Evolutionary conservation across 2,329 filamentous ascomycete genomes (phyloP).

Genomic region (Cadophora gregata): DNA sequence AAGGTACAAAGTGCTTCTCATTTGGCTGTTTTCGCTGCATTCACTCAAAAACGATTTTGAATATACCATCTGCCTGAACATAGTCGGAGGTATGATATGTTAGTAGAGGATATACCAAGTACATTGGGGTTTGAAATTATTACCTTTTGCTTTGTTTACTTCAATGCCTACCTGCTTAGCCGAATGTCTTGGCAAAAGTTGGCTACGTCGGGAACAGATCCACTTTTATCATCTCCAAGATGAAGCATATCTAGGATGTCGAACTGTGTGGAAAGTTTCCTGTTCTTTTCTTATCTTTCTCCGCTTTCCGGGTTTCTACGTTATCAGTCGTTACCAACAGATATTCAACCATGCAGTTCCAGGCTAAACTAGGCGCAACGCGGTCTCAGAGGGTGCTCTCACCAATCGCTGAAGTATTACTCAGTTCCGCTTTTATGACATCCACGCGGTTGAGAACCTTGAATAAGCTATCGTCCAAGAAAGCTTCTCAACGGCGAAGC

Average conservation of each 20-base stretch:
- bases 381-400: not conserved
- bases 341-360: not conserved
- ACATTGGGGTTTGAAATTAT: too few relatives aligned
- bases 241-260: not conserved
- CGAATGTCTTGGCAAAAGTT: not conserved
- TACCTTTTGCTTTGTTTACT: not conserved
- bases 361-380: not conserved
- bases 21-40: not conserved
- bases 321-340: not conserved
- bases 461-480: slow-evolving; percentile 1
- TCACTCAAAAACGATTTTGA: too few relatives aligned
- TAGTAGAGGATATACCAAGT: too few relatives aligned
- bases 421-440: not conserved
- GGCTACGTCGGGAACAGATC: not conserved
- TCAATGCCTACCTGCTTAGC: not conserved
- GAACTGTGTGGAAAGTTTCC: not conserved
- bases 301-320: not conserved
- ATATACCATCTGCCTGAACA: too few relatives aligned
- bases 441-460: not conserved
- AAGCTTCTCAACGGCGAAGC: not conserved
- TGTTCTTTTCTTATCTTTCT: not conserved
- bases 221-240: not conserved
- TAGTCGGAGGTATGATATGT: too few relatives aligned
- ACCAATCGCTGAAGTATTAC: not conserved
- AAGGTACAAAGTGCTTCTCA: not conserved